Evolutionary conservation across 352 stramenopile species (phyloP).

Genomic region (Phytopythium delawarense): DNA sequence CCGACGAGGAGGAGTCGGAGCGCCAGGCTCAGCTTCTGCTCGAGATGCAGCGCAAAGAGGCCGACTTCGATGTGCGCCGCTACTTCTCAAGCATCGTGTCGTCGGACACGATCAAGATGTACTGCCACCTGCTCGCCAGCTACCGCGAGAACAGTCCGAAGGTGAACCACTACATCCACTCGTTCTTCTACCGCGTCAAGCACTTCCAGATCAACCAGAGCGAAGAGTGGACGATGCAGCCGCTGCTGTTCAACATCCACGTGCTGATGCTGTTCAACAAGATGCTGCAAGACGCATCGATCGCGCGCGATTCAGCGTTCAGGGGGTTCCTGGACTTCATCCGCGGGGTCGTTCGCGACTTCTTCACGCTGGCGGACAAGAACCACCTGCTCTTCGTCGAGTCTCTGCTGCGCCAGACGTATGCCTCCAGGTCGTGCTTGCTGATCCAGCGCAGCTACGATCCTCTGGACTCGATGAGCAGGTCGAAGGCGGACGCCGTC

Average conservation of each 20-base stretch:
- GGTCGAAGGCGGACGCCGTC: constrained; percentile 56
- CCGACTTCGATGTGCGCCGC: constrained; percentile 77
- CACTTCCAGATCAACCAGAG: constrained; percentile 74
- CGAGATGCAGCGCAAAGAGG: constrained; percentile 85
- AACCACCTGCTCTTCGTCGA: constrained; percentile 84
- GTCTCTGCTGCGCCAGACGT: constrained; percentile 62
- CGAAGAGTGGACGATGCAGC: constrained; percentile 80
- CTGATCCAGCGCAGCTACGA: constrained; percentile 79
- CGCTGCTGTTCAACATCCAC: constrained; percentile 85
- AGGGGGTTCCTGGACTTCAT: constrained; percentile 79
- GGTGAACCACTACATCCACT: constrained; percentile 89
- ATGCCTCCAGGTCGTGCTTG: constrained; percentile 58
- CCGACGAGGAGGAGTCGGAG: constrained; percentile 76
- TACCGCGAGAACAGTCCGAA: constrained; percentile 79
- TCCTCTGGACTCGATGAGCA: constrained; percentile 52
- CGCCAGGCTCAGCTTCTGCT: constrained; percentile 59
- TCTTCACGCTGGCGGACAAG: constrained; percentile 72
- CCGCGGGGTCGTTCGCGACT: constrained; percentile 67
- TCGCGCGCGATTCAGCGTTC: constrained; percentile 55
- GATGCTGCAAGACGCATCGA: constrained; percentile 78
- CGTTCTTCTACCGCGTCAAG: constrained; percentile 83
- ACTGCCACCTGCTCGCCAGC: constrained; percentile 58
- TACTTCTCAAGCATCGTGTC: constrained; percentile 83
- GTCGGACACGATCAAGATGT: constrained; percentile 82
- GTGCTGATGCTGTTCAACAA: constrained; percentile 76